Base-by-base conservation (phyloP, 352 stramenopile species). In the Thalassiosira mediterranea region DNA sequence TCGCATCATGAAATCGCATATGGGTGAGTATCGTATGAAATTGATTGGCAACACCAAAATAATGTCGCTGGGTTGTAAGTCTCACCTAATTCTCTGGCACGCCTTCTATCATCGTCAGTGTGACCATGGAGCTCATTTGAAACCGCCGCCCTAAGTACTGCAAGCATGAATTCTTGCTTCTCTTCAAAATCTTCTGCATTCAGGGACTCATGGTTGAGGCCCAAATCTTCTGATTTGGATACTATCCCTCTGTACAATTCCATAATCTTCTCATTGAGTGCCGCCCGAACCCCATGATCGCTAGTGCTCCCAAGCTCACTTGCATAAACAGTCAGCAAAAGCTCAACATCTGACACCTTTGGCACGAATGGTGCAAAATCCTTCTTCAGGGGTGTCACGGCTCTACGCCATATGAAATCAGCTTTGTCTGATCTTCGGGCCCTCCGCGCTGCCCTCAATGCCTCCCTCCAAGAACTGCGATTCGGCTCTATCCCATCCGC, bases 401-500 rank as follows among this genome's bases (percentile, higher is more conserved):
- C 79, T 19, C 31, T 49, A 29, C 80, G 62, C 86, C 83, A 93
- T 10, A 85, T 66, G 3, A 19, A 46, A 29, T 90, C 62, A 5
- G 76, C 81, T 21, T 88, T 7, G 70, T 88, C 79, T 49, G 73
- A 84, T 23, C 65, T 69, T 23, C 73, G 66, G 23, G 77, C 72
- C 28, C 84, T 84, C 3, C 48, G 57, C 13, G 88, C 84, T 10
- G 79, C 72, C 31, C 75, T 76, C 19, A 93, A 17, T 3, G 87
- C 53, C 60, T 88, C 70, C 52, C 75, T 77, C 73, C 76, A 92
- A 3, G 88, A 84, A 21, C 42, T 75, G 29, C 80, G 60, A 32
- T 91, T 91, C 25, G 88, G 86, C n/a, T 81, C 34, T 44, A 92
- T 40, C n/a, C 70, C 72, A 54, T 81, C 80, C 31, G 61, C 72